Base-by-base conservation (phyloP, 2,329 filamentous ascomycete species). In the Colletotrichum melonis region DNA sequence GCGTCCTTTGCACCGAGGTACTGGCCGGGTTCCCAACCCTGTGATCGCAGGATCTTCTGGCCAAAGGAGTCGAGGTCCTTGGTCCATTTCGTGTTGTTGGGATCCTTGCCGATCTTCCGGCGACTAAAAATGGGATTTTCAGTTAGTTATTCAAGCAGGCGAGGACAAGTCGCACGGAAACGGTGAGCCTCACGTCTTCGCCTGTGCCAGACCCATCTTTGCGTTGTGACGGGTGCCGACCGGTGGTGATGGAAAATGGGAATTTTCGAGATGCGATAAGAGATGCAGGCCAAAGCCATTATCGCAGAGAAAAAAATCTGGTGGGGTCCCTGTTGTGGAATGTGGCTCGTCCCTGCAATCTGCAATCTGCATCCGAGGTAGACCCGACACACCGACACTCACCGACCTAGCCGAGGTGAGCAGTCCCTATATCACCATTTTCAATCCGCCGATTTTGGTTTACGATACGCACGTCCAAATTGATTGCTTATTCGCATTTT, bases 11-110 rank as follows among this genome's bases (percentile, higher is more conserved):
- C 93, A 67, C 97, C 97, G 26, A 99, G 90, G 66, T 91, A 94
- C 76, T 93, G 89, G 46, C 97, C 97, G 0, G 95, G 95, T 74
- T 92, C 89, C 97, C 97, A 99, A 76, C 97, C 97, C 79, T 98
- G 95, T 19, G 93, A 88, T 63, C 92, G 91, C 79, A 99, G 91
- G 77, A 98, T 96, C 80, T 92, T 94, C 82, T 98, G 95, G 77
- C 97, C 97, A 82, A 97, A 98, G 67, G 91, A 92, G 69, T 89
- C 89, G 76, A 93, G 94, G 81, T 95, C 93, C 79, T 92, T 92
- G 69, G 93, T 92, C 97, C 97, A 99, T 88, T 90, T 91, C 60
- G 94, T 98, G 83, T 98, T 99, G 85, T 98, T 98, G 8, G 97
- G 97, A 84, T 99, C 97, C 81, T 93, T 89, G 76, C 93, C 93